Base-by-base conservation (phyloP, 1,284 basidiomycete species). In the Ganoderma multipileum region DNA sequence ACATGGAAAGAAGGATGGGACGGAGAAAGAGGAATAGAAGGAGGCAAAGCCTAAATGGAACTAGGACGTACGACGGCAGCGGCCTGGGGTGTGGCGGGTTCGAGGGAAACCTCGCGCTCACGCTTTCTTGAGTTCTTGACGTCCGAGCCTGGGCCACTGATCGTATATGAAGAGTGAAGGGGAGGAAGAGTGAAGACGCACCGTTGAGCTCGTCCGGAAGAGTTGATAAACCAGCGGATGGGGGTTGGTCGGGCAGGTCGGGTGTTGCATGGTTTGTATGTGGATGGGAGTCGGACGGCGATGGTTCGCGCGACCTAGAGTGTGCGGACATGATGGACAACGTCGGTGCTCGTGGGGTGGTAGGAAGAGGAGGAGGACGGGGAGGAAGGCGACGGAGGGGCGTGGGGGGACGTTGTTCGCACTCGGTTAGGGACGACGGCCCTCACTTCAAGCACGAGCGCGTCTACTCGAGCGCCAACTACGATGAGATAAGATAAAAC, bases 61-160 rank as follows among this genome's bases (percentile, higher is more conserved):
- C 68, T 52, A 77, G 12, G 23, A 50, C 76, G 68, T 67, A 77
- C 77, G 64, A 81, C 81, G 67, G 82, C 73, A 65, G 78, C 73
- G 62, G 84, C 81, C 76, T 84, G 85, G 23, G 90, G 87, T 18
- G 87, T 85, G 16, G 81, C 82, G 64, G 91, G 90, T 77, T 93
- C 92, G 38, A 90, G 78, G 36, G 92, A 94, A 26, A 90, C 87
- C 79, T 93, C 91, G 52, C 92, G 83, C 77, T 92, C 91, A 70
- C 92, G 86, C 78, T 94, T 94, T 76, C 76, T 69, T 0, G 78
- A 77, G 16, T 41, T 73, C 70, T 73, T 73, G 30, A 61, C 28
- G 50, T 73, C 72, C 65, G 47, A 26, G 3, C 65, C 66, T 68
- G 61, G 0, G 23, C 4, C 9, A 14, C 0, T 16, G 11, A 41